Base-by-base conservation (phyloP, 2,329 filamentous ascomycete genomes). In the Nemania sp. region DNA sequence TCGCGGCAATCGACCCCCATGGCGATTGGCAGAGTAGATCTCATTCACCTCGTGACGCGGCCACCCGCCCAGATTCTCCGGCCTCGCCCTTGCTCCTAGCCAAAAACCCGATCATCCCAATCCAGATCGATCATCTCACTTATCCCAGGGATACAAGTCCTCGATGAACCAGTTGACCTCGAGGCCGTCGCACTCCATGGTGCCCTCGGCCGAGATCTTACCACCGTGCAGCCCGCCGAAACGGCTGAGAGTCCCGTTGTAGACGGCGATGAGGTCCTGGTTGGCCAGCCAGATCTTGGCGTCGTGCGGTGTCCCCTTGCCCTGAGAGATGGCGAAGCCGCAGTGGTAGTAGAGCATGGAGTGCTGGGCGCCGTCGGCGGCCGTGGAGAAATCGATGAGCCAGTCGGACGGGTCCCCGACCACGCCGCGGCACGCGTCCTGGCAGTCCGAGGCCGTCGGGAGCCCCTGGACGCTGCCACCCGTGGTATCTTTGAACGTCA, bases 261-360 rank as follows among this genome's bases (percentile, higher is more conserved):
- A 56, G 1, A 67, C 35, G 21, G 66, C 65, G 1, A 70, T 51
- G 18, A 71, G 69, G 17, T 71, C 69, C 60, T 69, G 66, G 29
- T 69, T 70, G 13, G 53, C 13, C 29, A 71, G 42, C 10, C 9
- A n/a, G 55, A 70, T 65, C 6, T 32, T 34, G 17, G 67, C 62
- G 21, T 47, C 10, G 18, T 43, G 12, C 11, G 55, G 60, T 5
- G 67, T 64, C 11, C 40, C 50, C 1, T 65, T 62, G 11, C 60
- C 65, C 20, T 60, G 62, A 3, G 58, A 46, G 46, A 71, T 48
- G 5, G 59, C 57, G 52, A 69, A 70, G 15, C 49, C 57, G 58
- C 68, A 69, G 9, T 40, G 42, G 10, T 59, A 57, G 5, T 42
- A 34, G 7, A 68, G 29, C 55, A 71, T 59, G n/a, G 18, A 21